These are phyloP conservation scores for Neurospora africana DNA, from an alignment of 495 filamentous ascomycete genomes.

Conservation along the genomic window DNA sequence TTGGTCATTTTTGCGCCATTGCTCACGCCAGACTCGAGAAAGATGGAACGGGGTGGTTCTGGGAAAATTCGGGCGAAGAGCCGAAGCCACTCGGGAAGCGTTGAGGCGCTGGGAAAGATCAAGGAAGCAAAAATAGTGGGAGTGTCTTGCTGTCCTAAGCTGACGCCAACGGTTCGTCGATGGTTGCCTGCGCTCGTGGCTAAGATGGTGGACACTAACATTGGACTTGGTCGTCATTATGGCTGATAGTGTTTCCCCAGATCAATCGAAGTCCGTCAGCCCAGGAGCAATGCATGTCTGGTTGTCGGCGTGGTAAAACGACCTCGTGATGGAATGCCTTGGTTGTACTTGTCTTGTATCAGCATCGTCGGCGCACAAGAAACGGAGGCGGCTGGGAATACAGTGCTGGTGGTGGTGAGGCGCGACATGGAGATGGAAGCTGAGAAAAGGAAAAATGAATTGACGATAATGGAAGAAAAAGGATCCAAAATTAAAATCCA, in stretches of 20 bases:
- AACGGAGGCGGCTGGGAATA: background rate
- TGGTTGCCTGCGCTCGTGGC: background rate
- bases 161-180: background rate
- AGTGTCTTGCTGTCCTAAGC: background rate
- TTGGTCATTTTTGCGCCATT: background rate
- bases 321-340: background rate
- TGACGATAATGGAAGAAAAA: background rate
- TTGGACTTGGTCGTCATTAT: background rate
- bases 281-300: background rate
- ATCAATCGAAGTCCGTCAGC: background rate
- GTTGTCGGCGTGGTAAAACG: background rate
- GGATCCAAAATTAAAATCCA: background rate
- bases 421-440: background rate
- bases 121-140: background rate
- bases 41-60: background rate
- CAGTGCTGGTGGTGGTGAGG: background rate
- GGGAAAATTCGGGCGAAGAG: background rate
- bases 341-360: background rate
- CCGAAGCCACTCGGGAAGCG: background rate
- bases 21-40: background rate
- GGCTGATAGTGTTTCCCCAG: background rate
- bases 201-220: background rate
- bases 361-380: background rate
- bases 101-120: background rate
- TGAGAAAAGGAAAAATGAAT: background rate